These are phyloP conservation scores for Solanum gandarillasii DNA, from an alignment of 257 asterid species.

Conservation along the genomic window DNA sequence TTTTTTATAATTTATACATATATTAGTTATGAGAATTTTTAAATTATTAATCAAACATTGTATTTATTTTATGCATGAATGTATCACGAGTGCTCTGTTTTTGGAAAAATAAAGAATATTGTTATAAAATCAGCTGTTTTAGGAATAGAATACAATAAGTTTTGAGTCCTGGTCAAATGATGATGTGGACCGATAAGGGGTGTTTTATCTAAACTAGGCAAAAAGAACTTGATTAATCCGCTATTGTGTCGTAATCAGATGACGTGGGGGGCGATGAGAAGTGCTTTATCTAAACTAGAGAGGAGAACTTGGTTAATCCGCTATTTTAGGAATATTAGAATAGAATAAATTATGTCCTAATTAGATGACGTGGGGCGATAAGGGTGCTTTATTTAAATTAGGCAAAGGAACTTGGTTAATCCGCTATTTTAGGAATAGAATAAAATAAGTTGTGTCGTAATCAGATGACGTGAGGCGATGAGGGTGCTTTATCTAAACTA, in stretches of 20 bases:
- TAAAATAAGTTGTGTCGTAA: not conserved
- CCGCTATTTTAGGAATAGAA: not conserved
- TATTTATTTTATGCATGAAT: too few species aligned
- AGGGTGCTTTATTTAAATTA: not conserved
- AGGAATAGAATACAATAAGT: not conserved
- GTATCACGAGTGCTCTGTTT: not conserved
- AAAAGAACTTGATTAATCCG: not conserved
- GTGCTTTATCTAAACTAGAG: not conserved
- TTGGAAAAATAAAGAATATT: not conserved
- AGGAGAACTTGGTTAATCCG: not conserved
- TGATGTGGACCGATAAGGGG: not conserved
- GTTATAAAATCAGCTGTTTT: not conserved
- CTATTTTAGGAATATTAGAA: not conserved
- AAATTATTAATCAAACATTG: too few species aligned
- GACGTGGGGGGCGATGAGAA: not conserved
- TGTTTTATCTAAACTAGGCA: not conserved
- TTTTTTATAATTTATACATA: too few species aligned
- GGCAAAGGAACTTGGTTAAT: not conserved
- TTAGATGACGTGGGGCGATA: not conserved
- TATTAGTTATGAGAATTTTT: not conserved
- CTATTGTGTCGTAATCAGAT: not conserved
- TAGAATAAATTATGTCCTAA: not conserved
- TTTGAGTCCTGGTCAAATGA: not conserved
- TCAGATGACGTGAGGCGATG: not conserved
- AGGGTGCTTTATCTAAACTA: not conserved